Evolutionary conservation across 2,329 filamentous ascomycete genomes (phyloP), one percentile per base, ranked within the genome.

Genomic region (Lojkania enalia): DNA sequence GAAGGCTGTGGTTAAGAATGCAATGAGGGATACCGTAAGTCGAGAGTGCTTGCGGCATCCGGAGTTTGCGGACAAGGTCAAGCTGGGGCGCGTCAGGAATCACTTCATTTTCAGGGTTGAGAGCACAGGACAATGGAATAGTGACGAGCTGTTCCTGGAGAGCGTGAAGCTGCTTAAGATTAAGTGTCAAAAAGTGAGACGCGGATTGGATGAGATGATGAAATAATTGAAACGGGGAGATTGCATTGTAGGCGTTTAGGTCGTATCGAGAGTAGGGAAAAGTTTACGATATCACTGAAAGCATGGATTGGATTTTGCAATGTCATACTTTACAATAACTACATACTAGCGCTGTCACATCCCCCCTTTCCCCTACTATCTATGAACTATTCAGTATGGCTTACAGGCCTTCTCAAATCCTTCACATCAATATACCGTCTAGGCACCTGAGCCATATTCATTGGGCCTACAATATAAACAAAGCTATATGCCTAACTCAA

Each of bases 101-200:
- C 95, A 99, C 74, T 99, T 99, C 71, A 97, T 99, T 71, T 99
- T 94, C 78, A 87, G 84, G 42, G 80, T 99, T 25, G 94, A 99
- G 77, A 96, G 91, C 76, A 86, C 90, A 0, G 95, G 94, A 4
- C 94, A 99, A 74, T 95, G 90, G 77, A 86, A 94, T 47, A 96
- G 90, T 65, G 92, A 97, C 61, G 85, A 90, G 71, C 78, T 99
- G 54, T 97, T 99, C 76, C 72, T 99, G 44, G 90, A 97, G 73
- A 85, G 89, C 20, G 81, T 99, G 39, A 87, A 86, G 73, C 77
- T 90, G 57, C 74, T 99, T 51, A 96, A 91, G 76, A 77, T 82
- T 60, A 97, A 97, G 77, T 94, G 88, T 57, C 75, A 83, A 65
- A 79, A 80, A 59, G 77, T 92, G 52, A 85, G 87, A 77, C 77